Evolutionary conservation across 2,329 filamentous ascomycete species (phyloP), one percentile per base, ranked within the genome.

Genomic region (Chrysoporthe austroafricana): DNA sequence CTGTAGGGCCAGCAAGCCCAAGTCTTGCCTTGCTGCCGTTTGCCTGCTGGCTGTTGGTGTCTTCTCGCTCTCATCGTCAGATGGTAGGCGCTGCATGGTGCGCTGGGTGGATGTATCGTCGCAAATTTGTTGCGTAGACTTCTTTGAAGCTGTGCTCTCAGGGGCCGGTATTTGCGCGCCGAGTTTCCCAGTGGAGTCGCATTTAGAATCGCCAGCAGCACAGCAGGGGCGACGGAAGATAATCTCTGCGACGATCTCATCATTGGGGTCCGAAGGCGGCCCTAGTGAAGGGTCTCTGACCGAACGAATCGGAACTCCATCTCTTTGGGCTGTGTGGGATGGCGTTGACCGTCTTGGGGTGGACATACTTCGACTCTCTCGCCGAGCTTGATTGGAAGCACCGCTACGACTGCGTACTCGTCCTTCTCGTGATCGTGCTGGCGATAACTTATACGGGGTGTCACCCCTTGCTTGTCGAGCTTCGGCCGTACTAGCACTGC

Each of bases 201-300:
- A 42, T 26, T 26, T 54, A 42, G 42, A 14, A 16, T n/a, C 21
- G 26, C 57, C 26, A 1, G 13, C 26, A 5, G 56, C 13, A 43
- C 34, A 46, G 3, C 32, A 52, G 3, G 67, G 67, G 16, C 59
- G 34, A 26, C 50, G 60, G 21, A 67, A 64, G n/a, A 59, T 67
- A 16, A 67, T 64, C 32, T 67, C 66, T 36, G 66, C 62, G 26
- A 67, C 56, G 46, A 67, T 67, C 16, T 68, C 66, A 48, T 68
- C 62, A 18, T 66, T 39, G 3, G 64, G 57, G n/a, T 66, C 58
- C 26, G 26, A 32, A 11, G 60, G 63, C 9, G 60, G 59, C 7
- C 50, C 67, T 43, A 66, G 26, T 13, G 63, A 60, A 13, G 64
- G 50, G 14, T 68, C 58, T 62, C 58, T 64, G 2, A 65, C 57